Conservation (phyloP, 2,329 filamentous ascomycete genomes). For the Cladosporium sp. region DNA sequence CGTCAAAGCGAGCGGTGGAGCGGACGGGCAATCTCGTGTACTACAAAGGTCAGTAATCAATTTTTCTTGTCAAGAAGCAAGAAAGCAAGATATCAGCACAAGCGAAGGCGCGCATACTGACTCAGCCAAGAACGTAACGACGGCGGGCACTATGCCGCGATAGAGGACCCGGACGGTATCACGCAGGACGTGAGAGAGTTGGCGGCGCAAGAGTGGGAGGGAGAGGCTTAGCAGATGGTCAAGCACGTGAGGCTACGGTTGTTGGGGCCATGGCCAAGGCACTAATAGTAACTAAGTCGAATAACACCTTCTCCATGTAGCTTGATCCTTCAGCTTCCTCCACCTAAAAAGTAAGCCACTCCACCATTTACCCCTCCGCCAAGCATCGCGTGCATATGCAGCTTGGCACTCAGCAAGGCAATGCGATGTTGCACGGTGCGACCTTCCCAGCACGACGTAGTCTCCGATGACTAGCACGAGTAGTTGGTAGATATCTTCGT, state of each 20-base stretch:
- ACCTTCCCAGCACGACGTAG: slow-evolving; percentile 17
- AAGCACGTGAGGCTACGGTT: neutral
- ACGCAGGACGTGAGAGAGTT: slow-evolving; percentile 33
- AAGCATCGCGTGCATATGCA: neutral
- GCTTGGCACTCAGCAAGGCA: neutral
- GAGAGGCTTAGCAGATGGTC: slow-evolving; percentile 2
- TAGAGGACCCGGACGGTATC: slow-evolving; percentile 33
- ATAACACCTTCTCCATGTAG: slow-evolving; percentile 7
- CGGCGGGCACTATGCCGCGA: slow-evolving; percentile 32
- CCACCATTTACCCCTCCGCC: neutral
- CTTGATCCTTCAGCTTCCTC: neutral
- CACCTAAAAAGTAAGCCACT: too few species aligned
- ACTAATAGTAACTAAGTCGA: neutral
- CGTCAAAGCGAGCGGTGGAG: slow-evolving; percentile 37
- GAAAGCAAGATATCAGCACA: neutral
- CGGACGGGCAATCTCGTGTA: slow-evolving; percentile 41
- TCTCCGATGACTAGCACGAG: neutral
- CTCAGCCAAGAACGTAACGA: slow-evolving; percentile 22
- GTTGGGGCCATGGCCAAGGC: neutral
- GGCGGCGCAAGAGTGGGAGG: slow-evolving; percentile 17
- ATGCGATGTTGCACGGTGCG: neutral
- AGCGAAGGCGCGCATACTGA: slow-evolving; percentile 11
- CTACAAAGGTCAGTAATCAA: slow-evolving; percentile 31
- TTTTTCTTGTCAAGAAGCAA: neutral
- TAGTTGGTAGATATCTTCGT: neutral